A percentile compares a stretch with the other conserved stretches of the same genome.
Evolutionary conservation across 176 grass and related monocot species (phyloP).

Genomic region (Triticum turgidum): DNA sequence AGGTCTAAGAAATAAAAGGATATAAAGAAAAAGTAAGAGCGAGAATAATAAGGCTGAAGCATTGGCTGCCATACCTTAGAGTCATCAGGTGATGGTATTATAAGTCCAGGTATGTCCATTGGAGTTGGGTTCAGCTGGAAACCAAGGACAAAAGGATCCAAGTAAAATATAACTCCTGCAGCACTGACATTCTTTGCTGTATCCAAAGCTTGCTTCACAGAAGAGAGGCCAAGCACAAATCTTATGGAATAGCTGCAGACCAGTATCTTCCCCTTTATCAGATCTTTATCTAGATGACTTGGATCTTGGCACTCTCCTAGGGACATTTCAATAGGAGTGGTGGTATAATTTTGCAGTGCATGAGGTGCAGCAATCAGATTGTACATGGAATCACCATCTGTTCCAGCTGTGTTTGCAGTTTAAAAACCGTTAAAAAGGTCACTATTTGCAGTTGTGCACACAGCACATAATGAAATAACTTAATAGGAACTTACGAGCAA

Average conservation of each 20-base stretch:
- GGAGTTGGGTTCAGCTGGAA: slow-evolving; percentile 98
- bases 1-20: background rate
- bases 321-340: slow-evolving; percentile 60
- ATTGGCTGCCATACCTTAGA: slow-evolving; percentile 62
- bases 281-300: slow-evolving; percentile 56
- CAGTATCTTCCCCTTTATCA: slow-evolving; percentile 82
- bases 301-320: slow-evolving; percentile 94
- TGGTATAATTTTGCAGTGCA: slow-evolving; percentile 65
- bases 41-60: background rate
- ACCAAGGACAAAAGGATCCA: slow-evolving; percentile 95
- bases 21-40: background rate
- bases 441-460: background rate
- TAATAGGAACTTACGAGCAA: slow-evolving; percentile 78
- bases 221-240: slow-evolving; percentile 96
- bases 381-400: slow-evolving; percentile 76
- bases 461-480: slow-evolving; percentile 3
- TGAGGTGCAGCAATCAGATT: slow-evolving; percentile 78
- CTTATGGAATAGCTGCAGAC: slow-evolving; percentile 95
- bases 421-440: slow-evolving; percentile 9
- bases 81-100: slow-evolving; percentile 97
- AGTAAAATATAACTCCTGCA: slow-evolving; percentile 87
- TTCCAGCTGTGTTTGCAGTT: slow-evolving; percentile 78
- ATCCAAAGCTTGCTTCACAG: slow-evolving; percentile 91
- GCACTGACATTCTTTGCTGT: slow-evolving; percentile 85
- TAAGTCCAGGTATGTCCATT: slow-evolving; percentile 84